These are phyloP conservation scores for Gossypium australe DNA, from an alignment of 345 rosid species.

Conservation along the genomic window DNA sequence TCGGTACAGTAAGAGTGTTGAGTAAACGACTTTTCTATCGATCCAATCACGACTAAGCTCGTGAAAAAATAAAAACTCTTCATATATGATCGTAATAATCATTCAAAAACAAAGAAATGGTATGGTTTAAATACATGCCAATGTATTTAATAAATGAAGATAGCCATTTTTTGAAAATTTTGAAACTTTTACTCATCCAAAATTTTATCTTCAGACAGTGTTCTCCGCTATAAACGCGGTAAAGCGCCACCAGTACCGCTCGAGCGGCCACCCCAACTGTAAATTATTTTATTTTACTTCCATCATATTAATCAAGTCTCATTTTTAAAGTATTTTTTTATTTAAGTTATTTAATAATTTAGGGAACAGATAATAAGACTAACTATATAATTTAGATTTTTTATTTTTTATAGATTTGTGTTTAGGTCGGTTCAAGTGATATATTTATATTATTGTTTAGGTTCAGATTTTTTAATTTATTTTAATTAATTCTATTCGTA, in stretches of 20 bases:
- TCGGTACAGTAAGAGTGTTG: slow-evolving; percentile 17
- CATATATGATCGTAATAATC: background rate
- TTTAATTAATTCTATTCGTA: too few relatives aligned
- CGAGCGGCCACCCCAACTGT: background rate
- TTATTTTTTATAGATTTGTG: background rate
- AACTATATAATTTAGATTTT: background rate
- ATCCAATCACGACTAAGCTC: slow-evolving; percentile 49
- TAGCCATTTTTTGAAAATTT: background rate
- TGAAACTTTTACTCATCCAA: background rate
- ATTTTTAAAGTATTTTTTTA: background rate
- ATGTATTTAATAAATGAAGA: background rate
- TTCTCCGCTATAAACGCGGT: background rate
- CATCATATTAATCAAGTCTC: background rate
- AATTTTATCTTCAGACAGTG: background rate
- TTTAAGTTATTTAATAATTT: background rate
- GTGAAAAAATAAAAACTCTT: slow-evolving; percentile 22
- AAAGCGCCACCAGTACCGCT: background rate
- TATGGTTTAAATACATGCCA: background rate
- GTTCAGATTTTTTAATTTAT: too few relatives aligned
- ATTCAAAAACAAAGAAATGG: background rate
- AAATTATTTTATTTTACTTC: background rate
- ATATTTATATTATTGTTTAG: too few relatives aligned
- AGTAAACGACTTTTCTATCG: slow-evolving; percentile 32
- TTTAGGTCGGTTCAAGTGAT: too few relatives aligned
- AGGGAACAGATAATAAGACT: background rate